Percentiles rank a stretch among this genome's conserved stretches.
These are phyloP conservation scores for Leishmania lainsoni DNA, from an alignment of 208 protist species.

Conservation along the genomic window DNA sequence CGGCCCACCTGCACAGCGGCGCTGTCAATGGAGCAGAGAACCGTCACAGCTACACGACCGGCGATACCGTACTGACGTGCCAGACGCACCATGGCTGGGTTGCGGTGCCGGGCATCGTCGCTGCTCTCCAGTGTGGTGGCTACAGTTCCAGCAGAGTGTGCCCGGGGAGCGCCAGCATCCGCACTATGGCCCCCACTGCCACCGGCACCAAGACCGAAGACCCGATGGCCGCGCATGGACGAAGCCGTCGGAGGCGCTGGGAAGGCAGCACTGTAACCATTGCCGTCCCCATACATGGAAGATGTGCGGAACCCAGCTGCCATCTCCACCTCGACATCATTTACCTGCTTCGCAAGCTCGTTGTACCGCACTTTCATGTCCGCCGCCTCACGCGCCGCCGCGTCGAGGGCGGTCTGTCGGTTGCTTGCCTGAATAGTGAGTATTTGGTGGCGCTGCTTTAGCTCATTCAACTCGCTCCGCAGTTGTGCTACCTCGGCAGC, in stretches of 20 bases:
- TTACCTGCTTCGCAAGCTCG: conserved; percentile 38
- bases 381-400: conserved; percentile 40
- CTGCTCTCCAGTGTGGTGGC: not conserved
- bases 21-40: conserved; percentile 33
- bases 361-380: conserved; percentile 61
- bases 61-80: conserved; percentile 18
- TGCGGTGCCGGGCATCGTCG: conserved; percentile 17
- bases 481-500: conserved; percentile 16
- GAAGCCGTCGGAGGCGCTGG: conserved; percentile 5
- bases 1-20: conserved; percentile 34
- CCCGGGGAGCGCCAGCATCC: not conserved
- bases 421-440: conserved; percentile 43
- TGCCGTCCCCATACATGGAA: not conserved
- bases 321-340: conserved; percentile 43
- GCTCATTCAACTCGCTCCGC: conserved; percentile 21
- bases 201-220: not conserved
- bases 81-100: conserved; percentile 24
- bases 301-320: conserved; percentile 35
- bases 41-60: conserved; percentile 10
- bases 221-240: not conserved
- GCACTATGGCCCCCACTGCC: not conserved
- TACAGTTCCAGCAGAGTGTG: not conserved
- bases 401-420: conserved; percentile 50
- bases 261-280: not conserved
- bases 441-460: conserved; percentile 27